A percentile compares a stretch with the other conserved stretches of the same genome.
Conservation (phyloP, 371 early-diverging fungal species). For the Syncephalastrum sp. region DNA sequence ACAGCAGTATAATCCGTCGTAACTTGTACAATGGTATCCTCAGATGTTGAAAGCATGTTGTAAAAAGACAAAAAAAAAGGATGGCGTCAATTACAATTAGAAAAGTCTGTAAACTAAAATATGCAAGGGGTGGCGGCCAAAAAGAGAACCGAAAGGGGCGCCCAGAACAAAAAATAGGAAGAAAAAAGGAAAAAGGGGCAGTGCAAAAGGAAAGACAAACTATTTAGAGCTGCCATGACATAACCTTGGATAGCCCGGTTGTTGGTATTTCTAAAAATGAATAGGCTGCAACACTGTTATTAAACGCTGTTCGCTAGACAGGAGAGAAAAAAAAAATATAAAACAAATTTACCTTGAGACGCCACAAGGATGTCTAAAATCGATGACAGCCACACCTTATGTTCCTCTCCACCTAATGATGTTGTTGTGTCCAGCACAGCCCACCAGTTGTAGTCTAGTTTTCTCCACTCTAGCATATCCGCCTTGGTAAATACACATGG, state of each 20-base stretch:
- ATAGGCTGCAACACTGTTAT: constrained; percentile 14
- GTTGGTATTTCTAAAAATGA: constrained; percentile 30
- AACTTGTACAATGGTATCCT: neutral
- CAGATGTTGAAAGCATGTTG: constrained; percentile 3
- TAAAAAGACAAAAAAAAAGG: constrained; percentile 14
- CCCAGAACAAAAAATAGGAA: neutral
- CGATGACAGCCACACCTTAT: constrained; percentile 14
- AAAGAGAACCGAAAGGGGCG: constrained; percentile 8
- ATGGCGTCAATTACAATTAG: constrained; percentile 1
- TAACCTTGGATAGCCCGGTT: constrained; percentile 15
- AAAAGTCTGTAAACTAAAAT: constrained; percentile 13
- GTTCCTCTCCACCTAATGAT: constrained; percentile 9
- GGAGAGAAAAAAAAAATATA: neutral
- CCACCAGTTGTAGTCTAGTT: constrained; percentile 4
- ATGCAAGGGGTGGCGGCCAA: constrained; percentile 11
- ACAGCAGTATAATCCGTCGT: neutral
- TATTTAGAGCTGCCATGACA: constrained; percentile 18
- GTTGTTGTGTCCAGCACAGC: constrained; percentile 10
- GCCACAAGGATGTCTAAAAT: constrained; percentile 29
- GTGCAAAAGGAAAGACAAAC: too few species aligned
- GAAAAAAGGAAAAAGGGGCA: neutral
- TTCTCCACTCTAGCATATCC: constrained; percentile 20
- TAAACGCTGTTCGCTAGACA: too few species aligned
- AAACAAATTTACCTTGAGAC: constrained; percentile 19
- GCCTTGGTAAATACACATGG: constrained; percentile 31